phyloP scores from a whole-genome alignment of 1,284 basidiomycete species.

The Ustilago bromivora region DNA sequence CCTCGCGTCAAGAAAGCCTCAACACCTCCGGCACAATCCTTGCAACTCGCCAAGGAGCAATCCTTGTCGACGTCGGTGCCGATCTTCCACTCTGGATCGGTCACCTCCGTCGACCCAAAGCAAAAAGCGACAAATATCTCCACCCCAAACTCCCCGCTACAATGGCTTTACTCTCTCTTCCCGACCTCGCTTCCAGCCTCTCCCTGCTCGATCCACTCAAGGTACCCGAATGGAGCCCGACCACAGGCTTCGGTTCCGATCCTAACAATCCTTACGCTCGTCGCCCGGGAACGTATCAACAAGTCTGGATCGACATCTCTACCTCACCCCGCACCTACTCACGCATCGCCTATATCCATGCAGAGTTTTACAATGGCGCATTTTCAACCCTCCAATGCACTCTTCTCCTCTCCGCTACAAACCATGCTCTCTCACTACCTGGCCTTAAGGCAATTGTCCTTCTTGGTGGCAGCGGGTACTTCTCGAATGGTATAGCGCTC shows the following conservation, averaged over 20 bases:
- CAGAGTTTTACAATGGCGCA: conserved; percentile 73
- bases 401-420: conserved; percentile 69
- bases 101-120: conserved; percentile 71
- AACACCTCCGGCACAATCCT: conserved; percentile 67
- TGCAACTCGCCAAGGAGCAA: conserved; percentile 71
- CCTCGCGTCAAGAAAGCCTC: conserved; percentile 37
- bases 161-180: conserved; percentile 65
- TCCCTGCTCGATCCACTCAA: conserved; percentile 52
- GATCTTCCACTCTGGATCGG: conserved; percentile 71
- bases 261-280: conserved; percentile 28
- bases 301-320: conserved; percentile 71
- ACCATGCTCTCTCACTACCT: conserved; percentile 69
- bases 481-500: conserved; percentile 72
- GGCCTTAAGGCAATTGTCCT: conserved; percentile 70
- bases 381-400: conserved; percentile 71
- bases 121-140: conserved; percentile 67
- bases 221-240: conserved; percentile 70
- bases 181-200: conserved; percentile 61
- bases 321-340: conserved; percentile 25
- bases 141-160: conserved; percentile 71
- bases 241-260: conserved; percentile 30
- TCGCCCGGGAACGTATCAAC: conserved; percentile 70
- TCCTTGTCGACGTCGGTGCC: conserved; percentile 70
- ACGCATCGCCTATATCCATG: conserved; percentile 70
- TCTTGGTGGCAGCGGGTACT: conserved; percentile 70